Evolutionary conservation across 495 filamentous ascomycete species (phyloP), one percentile per base, ranked within the genome.

Genomic region (Mycothermus thermophilus): DNA sequence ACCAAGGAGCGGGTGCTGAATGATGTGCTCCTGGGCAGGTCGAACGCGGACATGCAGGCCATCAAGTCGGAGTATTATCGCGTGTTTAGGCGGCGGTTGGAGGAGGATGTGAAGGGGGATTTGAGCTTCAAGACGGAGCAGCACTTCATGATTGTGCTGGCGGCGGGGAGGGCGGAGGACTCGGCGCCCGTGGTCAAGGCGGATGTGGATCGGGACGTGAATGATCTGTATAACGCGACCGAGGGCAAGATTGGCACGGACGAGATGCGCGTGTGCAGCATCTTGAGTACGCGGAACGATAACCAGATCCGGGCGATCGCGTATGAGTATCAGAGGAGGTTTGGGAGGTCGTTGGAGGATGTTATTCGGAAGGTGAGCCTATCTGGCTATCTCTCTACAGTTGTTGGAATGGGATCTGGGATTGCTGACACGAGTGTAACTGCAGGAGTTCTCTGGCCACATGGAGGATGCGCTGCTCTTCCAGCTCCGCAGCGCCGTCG

Each of bases 1-100:
- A 96, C 90, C 1, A 88, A 87, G 38, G 88, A 96, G 47, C 66
- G 63, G 45, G 59, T 87, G 3, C 67, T 96, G 21, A 84, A 92
- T 47, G 90, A 96, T 41, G 71, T 90, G 10, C 67, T 96, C 1
- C 72, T 95, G 4, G 71, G 79, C 8, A 70, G 86, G 14, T 77
- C 72, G 9, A 95, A 94, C 50, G 82, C 83, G 12, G 85, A 95
- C 50, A 62, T 96, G 7, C 60, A 69, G 21, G 78, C 77, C 15
- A 93, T 96, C 62, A 87, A 86, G 49, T 48, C 60, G 27, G 69
- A 72, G 27, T 96, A 93, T 50, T 67, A 78, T 12, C 69, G 63
- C 12, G 71, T 63, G 0, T 82, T 76, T 60, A 54, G 58, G 25
- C 51, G 50, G 4, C 55, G 66, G 21, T 68, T 95, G 1, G 73